Evolutionary conservation across 1,284 basidiomycete species (phyloP).

Genomic region (Lentinula novae-zelandiae): DNA sequence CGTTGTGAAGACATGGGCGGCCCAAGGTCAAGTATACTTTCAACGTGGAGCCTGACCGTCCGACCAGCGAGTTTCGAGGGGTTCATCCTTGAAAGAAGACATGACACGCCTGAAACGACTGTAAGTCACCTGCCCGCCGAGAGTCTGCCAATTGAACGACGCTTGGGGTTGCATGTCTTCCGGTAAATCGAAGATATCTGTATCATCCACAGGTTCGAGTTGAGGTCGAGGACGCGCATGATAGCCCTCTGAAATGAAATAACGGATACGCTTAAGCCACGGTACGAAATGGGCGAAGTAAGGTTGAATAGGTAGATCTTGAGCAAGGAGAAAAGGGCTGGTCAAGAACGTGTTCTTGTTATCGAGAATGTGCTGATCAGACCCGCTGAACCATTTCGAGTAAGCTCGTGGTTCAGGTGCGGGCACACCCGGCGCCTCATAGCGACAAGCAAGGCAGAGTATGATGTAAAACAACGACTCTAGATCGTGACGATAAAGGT

Average conservation of each 20-base stretch:
- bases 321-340: neutral
- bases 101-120: neutral
- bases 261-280: neutral
- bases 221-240: neutral
- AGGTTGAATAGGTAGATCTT: neutral
- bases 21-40: no score
- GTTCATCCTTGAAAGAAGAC: neutral
- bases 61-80: neutral
- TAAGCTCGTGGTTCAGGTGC: neutral
- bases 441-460: neutral
- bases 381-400: neutral
- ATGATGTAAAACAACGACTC: slow-evolving; percentile 9
- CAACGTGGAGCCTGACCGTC: no score
- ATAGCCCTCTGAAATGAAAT: neutral
- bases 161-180: no score
- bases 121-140: neutral
- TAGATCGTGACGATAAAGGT: slow-evolving; percentile 8
- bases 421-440: neutral
- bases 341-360: neutral
- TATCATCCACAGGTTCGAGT: no score
- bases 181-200: no score
- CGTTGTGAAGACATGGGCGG: no score
- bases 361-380: neutral
- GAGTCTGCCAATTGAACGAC: neutral
- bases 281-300: neutral